Evolutionary conservation across 2,329 filamentous ascomycete species (phyloP).

Genomic region (Magnaporthiopsis rhizophila): DNA sequence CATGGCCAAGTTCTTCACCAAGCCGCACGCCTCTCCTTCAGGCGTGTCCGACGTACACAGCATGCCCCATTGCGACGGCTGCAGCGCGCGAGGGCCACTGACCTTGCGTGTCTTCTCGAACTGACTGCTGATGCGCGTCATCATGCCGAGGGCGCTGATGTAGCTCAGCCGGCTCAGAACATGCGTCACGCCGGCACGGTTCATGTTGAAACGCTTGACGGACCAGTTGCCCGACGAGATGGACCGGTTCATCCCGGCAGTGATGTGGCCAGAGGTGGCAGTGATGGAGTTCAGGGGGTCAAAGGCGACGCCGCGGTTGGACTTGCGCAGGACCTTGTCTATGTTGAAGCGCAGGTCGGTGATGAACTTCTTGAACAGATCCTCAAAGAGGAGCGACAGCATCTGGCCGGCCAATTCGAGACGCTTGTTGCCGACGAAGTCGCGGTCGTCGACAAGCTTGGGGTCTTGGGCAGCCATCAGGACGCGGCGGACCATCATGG

Average conservation of each 20-base stretch:
- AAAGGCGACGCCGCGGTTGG: constrained; percentile 78
- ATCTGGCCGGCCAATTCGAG: constrained; percentile 92
- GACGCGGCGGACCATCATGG: constrained; percentile 94
- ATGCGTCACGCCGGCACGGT: constrained; percentile 91
- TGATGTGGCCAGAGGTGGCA: constrained; percentile 80
- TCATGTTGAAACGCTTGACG: constrained; percentile 98
- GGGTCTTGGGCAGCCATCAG: constrained; percentile 89
- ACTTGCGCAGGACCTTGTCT: constrained; percentile 92
- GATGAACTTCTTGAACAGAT: constrained; percentile 94
- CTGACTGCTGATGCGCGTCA: constrained; percentile 97
- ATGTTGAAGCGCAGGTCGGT: constrained; percentile 85
- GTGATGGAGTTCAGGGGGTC: constrained; percentile 81
- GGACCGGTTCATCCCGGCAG: constrained; percentile 85
- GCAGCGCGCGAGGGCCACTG: constrained; percentile 86
- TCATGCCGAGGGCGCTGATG: constrained; percentile 96
- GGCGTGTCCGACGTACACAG: constrained; percentile 94
- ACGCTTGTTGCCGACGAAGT: constrained; percentile 97
- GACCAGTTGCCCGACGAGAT: constrained; percentile 98
- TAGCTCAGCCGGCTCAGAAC: constrained; percentile 93
- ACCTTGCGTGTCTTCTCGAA: constrained; percentile 99
- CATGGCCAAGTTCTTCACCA: constrained; percentile 94
- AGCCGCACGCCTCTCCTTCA: constrained; percentile 94
- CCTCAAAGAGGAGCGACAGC: constrained; percentile 88
- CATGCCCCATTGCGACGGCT: constrained; percentile 98
- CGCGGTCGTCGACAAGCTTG: constrained; percentile 86